Evolutionary conservation across 1,284 basidiomycete genomes (phyloP).

Genomic region (Trametes versicolor): DNA sequence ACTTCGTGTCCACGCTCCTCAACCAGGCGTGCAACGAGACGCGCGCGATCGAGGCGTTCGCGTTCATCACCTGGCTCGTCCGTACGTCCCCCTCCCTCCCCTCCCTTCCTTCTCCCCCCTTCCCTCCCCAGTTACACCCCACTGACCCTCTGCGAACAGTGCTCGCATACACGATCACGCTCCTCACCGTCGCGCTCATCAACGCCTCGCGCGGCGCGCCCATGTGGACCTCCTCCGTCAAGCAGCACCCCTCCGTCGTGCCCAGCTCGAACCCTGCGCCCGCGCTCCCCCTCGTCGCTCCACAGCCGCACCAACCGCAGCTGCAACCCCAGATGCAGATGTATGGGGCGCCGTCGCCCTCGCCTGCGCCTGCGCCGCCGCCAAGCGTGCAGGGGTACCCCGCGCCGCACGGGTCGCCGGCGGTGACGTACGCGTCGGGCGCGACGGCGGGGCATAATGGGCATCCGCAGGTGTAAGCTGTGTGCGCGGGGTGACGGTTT

Average conservation of each 20-base stretch:
- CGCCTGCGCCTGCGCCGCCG: no score
- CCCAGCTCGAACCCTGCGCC: background rate
- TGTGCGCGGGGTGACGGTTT: no score
- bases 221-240: constrained; percentile 34
- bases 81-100: constrained; percentile 22
- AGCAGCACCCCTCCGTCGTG: constrained; percentile 14
- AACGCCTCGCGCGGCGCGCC: constrained; percentile 23
- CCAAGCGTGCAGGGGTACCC: no score
- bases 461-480: no score
- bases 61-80: constrained; percentile 35
- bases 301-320: no score
- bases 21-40: constrained; percentile 37
- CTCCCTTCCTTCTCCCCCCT: background rate
- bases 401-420: no score
- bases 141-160: constrained; percentile 15
- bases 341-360: no score
- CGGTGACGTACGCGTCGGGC: no score
- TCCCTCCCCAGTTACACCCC: background rate
- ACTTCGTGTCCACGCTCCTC: constrained; percentile 21
- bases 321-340: no score
- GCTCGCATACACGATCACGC: constrained; percentile 29
- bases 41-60: constrained; percentile 36
- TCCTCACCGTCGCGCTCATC: constrained; percentile 33
- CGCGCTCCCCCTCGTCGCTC: no score
- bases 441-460: no score